Evolutionary conservation across 1,284 basidiomycete genomes (phyloP).

Genomic region (Sanghuangporus weigelae): DNA sequence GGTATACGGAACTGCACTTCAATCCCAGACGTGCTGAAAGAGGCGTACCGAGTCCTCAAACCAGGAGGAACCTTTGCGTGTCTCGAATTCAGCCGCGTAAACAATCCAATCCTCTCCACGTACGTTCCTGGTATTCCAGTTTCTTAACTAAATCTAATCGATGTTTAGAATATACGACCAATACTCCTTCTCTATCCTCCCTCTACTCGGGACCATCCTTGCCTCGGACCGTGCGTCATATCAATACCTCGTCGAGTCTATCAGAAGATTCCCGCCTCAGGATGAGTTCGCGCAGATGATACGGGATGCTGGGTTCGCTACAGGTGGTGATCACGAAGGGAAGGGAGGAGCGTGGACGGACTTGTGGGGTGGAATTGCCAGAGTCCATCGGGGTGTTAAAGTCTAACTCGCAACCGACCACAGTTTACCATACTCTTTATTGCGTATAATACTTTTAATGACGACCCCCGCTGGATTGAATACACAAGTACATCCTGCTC

Average conservation of each 20-base stretch:
- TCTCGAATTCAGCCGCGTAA: slow-evolving; percentile 94
- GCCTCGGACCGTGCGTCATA: slow-evolving; percentile 94
- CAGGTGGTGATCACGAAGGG: slow-evolving; percentile 62
- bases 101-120: slow-evolving; percentile 84
- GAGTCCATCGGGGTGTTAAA: slow-evolving; percentile 84
- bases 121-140: slow-evolving; percentile 38
- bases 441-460: neutral
- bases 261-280: slow-evolving; percentile 91
- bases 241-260: slow-evolving; percentile 97
- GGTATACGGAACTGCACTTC: slow-evolving; percentile 98
- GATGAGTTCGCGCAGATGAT: slow-evolving; percentile 90
- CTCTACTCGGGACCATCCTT: slow-evolving; percentile 91
- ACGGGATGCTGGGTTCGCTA: slow-evolving; percentile 77
- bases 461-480: neutral
- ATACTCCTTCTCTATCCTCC: slow-evolving; percentile 96
- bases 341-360: slow-evolving; percentile 88
- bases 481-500: too few species aligned
- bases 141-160: slow-evolving; percentile 3
- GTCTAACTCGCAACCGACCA: slow-evolving; percentile 31
- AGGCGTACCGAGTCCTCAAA: slow-evolving; percentile 93
- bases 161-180: slow-evolving; percentile 78
- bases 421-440: neutral
- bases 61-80: slow-evolving; percentile 96
- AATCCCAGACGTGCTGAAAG: slow-evolving; percentile 80
- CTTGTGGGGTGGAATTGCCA: slow-evolving; percentile 82